Evolutionary conservation across 148 eudicot species (phyloP), one percentile per base, ranked within the genome.

Genomic region (Amaranthus cruentus): DNA sequence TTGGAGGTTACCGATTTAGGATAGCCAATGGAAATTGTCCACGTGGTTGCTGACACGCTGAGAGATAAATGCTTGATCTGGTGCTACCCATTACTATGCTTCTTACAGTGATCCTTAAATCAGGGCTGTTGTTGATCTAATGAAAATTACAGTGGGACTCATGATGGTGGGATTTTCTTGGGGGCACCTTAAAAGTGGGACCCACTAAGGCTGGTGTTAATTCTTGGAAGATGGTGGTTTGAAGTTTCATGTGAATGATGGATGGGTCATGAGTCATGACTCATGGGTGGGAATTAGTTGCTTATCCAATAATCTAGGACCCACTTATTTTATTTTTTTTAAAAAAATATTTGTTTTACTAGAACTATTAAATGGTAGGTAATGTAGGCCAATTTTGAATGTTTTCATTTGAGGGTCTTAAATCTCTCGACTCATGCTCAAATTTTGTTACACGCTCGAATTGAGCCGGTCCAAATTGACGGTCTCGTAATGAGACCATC

Each of bases 181-280:
- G 43, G 72, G 44, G 62, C 65, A 13, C 43, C 2, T 13, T 7
- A 10, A n/a, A 49, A 49, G 42, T 43, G 62, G 43, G 71, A 13
- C 78, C 73, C 58, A 69, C 43, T 58, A 66, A 66, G 38, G 70
- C 6, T 3, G 69, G 53, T 68, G 48, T 76, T 54, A 53, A 76
- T 44, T 4, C 42, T 64, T 77, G 65, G 65, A 70, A 63, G 68
- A 68, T 46, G 78, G 62, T 74, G 78, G 66, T 60, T 60, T 68
- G 6, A 66, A 66, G 55, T 55, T 74, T 70, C 74, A 74, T 62
- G 70, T 64, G 75, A 64, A 69, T 69, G 62, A 76, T 76, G 44
- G 64, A 71, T 47, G 69, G 68, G 49, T 73, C 56, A 67, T 48
- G 63, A 54, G 58, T 47, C 38, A 28, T 28, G 38, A 28, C 38